Conservation (phyloP, 1,284 basidiomycete genomes). For the Microbotryum intermedium region DNA sequence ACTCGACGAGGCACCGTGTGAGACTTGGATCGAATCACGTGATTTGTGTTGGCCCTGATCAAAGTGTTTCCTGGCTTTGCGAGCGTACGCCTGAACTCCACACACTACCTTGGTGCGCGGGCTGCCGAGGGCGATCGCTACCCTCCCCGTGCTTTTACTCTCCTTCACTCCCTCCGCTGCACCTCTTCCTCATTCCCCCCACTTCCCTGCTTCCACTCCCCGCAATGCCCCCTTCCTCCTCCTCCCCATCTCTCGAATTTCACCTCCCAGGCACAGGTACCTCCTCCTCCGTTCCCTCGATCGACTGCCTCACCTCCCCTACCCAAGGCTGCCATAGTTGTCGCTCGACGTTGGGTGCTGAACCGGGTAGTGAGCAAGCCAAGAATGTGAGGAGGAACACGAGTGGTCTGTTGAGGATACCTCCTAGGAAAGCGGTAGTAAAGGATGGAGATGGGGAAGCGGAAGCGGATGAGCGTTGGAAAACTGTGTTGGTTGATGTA, state of each 20-base stretch:
- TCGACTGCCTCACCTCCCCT: constrained; percentile 31
- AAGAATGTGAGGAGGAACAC: constrained; percentile 70
- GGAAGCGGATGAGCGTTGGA: constrained; percentile 6
- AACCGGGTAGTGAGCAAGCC: constrained; percentile 32
- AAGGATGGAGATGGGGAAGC: constrained; percentile 42
- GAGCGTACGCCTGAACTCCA: no score
- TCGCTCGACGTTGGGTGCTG: constrained; percentile 38
- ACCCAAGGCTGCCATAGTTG: constrained; percentile 31
- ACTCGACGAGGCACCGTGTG: no score
- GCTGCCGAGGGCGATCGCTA: no score
- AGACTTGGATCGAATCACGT: no score
- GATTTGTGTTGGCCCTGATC: no score
- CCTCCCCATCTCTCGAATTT: constrained; percentile 8
- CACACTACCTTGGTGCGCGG: no score
- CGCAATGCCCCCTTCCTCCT: not conserved
- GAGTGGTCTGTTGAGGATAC: constrained; percentile 47
- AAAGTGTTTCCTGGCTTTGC: no score
- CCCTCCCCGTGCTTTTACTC: no score
- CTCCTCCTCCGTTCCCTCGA: constrained; percentile 21
- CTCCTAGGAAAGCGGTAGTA: not conserved
- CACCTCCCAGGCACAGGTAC: constrained; percentile 32
- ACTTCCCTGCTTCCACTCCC: no score
- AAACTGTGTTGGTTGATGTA: constrained; percentile 54
- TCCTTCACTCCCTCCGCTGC: no score
- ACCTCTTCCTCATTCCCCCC: no score